Percentiles rank a stretch among this genome's conserved stretches.
These are phyloP conservation scores for Nothophaeocryptopus gaeumannii DNA, from an alignment of 2,329 filamentous ascomycete genomes.

Conservation along the genomic window DNA sequence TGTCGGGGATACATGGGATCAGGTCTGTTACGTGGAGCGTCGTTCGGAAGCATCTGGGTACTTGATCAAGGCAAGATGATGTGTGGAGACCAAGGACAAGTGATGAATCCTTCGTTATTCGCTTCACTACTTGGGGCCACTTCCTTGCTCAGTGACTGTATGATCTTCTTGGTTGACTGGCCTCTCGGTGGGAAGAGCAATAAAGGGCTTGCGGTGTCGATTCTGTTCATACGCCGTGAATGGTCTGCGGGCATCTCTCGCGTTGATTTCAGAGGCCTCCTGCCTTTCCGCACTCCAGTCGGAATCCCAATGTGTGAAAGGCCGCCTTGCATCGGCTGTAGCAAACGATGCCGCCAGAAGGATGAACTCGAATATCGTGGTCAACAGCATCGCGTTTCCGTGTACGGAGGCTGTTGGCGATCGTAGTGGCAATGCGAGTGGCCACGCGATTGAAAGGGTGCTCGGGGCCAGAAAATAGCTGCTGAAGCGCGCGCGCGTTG, in stretches of 20 bases:
- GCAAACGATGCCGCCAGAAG: not conserved
- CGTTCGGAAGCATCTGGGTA: too few species aligned
- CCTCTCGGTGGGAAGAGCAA: not conserved
- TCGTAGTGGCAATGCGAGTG: not conserved
- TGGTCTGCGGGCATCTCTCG: not conserved
- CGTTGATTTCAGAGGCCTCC: not conserved
- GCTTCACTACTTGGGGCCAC: not conserved
- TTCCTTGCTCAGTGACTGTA: not conserved
- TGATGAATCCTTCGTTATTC: too few species aligned
- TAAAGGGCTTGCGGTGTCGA: slow-evolving; percentile 1
- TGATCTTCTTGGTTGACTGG: not conserved
- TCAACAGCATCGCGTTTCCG: not conserved
- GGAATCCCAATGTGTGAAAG: slow-evolving; percentile 1
- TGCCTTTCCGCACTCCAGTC: not conserved
- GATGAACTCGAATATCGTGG: not conserved
- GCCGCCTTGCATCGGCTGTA: not conserved
- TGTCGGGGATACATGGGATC: too few species aligned
- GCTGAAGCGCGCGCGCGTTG: not conserved
- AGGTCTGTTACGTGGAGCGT: too few species aligned
- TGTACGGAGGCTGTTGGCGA: not conserved
- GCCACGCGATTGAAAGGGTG: not conserved
- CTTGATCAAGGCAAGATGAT: too few species aligned
- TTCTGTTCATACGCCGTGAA: not conserved
- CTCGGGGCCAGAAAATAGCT: not conserved
- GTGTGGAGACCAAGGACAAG: too few species aligned